Conservation (phyloP, 768 basidiomycete genomes). For the Termitomyces bulborhizus region DNA sequence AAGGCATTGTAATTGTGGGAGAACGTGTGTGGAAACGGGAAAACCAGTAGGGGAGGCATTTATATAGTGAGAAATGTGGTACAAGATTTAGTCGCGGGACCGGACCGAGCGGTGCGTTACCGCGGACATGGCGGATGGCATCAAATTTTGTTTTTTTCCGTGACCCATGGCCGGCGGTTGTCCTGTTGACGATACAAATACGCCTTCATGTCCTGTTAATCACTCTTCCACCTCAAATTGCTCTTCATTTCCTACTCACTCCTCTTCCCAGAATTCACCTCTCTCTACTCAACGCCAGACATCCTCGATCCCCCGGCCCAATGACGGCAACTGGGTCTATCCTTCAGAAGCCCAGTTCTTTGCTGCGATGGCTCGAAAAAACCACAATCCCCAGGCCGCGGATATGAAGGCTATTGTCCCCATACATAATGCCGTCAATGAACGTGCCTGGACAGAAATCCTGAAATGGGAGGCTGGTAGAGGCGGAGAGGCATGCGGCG, state of each 20-base stretch:
- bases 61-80: constrained; percentile 1
- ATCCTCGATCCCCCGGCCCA: constrained; percentile 80
- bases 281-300: constrained; percentile 73
- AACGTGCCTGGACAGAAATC: constrained; percentile 82
- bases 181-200: constrained; percentile 50
- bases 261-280: constrained; percentile 18
- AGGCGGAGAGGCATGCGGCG: constrained; percentile 80
- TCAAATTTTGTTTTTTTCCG: constrained; percentile 8
- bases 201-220: constrained; percentile 34
- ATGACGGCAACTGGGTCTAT: constrained; percentile 87
- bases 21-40: constrained; percentile 2
- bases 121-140: constrained; percentile 4
- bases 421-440: constrained; percentile 99
- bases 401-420: constrained; percentile 97
- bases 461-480: constrained; percentile 76
- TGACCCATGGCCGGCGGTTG: constrained; percentile 30
- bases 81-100: neutral
- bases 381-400: constrained; percentile 77
- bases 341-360: constrained; percentile 99
- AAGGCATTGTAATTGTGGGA: constrained; percentile 56
- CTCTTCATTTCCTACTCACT: constrained; percentile 27
- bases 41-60: neutral
- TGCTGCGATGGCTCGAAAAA: constrained; percentile 92
- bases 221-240: constrained; percentile 34
- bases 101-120: constrained; percentile 5